A percentile compares a stretch with the other conserved stretches of the same genome.
These are phyloP conservation scores for Fusarium pseudonygamai DNA, from an alignment of 2,329 filamentous ascomycete species.

Conservation along the genomic window DNA sequence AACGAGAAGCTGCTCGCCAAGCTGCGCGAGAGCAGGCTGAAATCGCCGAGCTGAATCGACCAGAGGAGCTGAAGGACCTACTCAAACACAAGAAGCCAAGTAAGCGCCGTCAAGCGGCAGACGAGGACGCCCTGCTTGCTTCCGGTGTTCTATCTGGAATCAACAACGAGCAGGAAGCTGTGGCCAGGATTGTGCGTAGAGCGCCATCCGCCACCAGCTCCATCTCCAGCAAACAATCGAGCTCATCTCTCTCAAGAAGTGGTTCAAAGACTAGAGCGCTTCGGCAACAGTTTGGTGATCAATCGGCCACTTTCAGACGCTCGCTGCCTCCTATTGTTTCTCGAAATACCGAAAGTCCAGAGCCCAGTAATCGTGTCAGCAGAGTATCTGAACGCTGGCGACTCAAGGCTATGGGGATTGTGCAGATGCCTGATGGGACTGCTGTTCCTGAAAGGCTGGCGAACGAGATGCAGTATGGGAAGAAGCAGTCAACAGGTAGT, in stretches of 20 bases:
- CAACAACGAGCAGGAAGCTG: slow-evolving; percentile 49
- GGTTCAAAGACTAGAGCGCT: slow-evolving; percentile 52
- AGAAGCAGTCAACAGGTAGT: slow-evolving; percentile 52
- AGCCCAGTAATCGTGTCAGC: slow-evolving; percentile 44
- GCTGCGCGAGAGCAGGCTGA: slow-evolving; percentile 41
- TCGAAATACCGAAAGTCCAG: slow-evolving; percentile 39
- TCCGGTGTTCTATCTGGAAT: slow-evolving; percentile 55
- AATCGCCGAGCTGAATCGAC: slow-evolving; percentile 43
- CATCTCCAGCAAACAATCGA: slow-evolving; percentile 34
- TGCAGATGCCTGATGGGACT: slow-evolving; percentile 63
- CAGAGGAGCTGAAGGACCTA: slow-evolving; percentile 49
- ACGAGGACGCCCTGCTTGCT: slow-evolving; percentile 53
- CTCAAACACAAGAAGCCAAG: slow-evolving; percentile 46
- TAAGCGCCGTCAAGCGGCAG: slow-evolving; percentile 46
- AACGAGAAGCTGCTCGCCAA: slow-evolving; percentile 47
- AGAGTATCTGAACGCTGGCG: slow-evolving; percentile 57
- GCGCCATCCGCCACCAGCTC: slow-evolving; percentile 37
- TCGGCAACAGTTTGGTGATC: slow-evolving; percentile 47
- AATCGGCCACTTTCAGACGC: slow-evolving; percentile 49
- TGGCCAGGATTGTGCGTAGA: slow-evolving; percentile 49
- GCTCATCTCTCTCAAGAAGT: slow-evolving; percentile 32
- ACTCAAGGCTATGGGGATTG: slow-evolving; percentile 61
- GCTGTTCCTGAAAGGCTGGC: slow-evolving; percentile 63
- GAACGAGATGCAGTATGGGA: slow-evolving; percentile 54
- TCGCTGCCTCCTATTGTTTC: slow-evolving; percentile 51